Evolutionary conservation across 1,284 basidiomycete genomes (phyloP), one percentile per base, ranked within the genome.

Genomic region (Xerocomus cyaneibrunnescens): DNA sequence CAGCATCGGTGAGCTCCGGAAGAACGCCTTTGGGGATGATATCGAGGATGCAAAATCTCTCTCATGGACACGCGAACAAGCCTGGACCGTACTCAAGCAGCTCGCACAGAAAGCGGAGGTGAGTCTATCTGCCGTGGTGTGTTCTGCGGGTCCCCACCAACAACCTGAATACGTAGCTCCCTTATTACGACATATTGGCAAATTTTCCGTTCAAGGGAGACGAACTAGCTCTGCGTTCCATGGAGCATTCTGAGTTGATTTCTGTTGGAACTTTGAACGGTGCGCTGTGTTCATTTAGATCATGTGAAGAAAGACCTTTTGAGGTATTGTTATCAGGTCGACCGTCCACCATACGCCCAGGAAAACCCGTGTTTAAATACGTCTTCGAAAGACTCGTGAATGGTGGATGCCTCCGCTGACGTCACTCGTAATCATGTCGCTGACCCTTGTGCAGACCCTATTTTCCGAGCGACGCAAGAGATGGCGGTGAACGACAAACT

Each of bases 11-110:
- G 94, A 97, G 70, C 74, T 98, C 43, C 79, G 91, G 43, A 98
- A 98, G 77, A 88, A 82, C 48, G 92, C 92, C 0, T 98, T 98
- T 65, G 96, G 94, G 0, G 94, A 98, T 62, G 94, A 96, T 64
- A 70, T 77, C 3, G 89, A 93, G 47, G 94, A 97, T 64, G 87
- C 89, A 4, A 93, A 92, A 69, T 76, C 69, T 44, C 72, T 97
- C 22, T 76, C 85, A 0, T 99, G 96, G 96, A 81, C 84, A 8
- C 78, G 89, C 40, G 86, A 90, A 48, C 94, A 98, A 68, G 94
- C 85, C 0, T 98, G 95, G 94, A 78, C 77, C 27, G 75, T 99
- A 8, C 76, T 98, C 53, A 88, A 85, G 60, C 75, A 79, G 27
- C 78, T 99, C 19, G 80, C 92, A 0, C 78, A 78, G 54, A 75